Percentiles rank a stretch among this genome's conserved stretches.
Evolutionary conservation across 2,329 filamentous ascomycete genomes (phyloP).

Genomic region (Fusarium lateritium): DNA sequence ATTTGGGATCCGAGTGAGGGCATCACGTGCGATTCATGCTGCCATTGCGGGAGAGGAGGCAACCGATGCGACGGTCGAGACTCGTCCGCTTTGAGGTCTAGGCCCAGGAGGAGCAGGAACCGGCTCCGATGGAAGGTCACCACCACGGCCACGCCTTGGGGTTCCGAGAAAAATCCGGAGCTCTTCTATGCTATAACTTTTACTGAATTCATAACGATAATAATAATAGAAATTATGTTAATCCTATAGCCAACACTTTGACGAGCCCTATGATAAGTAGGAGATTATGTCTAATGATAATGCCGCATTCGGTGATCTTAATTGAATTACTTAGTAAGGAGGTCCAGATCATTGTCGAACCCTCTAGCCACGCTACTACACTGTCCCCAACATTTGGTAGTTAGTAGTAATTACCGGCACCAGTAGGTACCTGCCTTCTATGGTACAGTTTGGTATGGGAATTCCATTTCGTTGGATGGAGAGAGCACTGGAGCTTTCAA

Average conservation of each 20-base stretch:
- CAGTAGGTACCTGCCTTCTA: constrained; percentile 38
- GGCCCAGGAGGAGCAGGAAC: constrained; percentile 15
- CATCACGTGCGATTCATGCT: constrained; percentile 18
- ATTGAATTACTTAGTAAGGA: too few species aligned
- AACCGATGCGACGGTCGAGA: constrained; percentile 16
- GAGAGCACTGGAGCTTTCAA: constrained; percentile 5
- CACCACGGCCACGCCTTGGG: neutral
- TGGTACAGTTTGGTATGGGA: constrained; percentile 14
- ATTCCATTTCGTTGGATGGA: constrained; percentile 1
- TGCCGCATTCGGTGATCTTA: too few species aligned
- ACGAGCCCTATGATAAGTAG: too few species aligned
- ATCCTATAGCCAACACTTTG: too few species aligned
- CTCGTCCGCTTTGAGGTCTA: constrained; percentile 14
- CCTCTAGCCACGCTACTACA: neutral
- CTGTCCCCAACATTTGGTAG: neutral
- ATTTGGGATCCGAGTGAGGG: neutral
- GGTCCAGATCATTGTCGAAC: too few species aligned
- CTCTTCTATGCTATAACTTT: neutral
- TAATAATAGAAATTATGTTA: too few species aligned
- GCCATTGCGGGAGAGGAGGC: neutral
- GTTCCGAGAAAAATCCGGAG: neutral
- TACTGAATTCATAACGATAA: too few species aligned
- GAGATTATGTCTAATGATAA: too few species aligned
- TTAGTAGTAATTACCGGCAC: neutral
- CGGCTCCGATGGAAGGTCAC: constrained; percentile 25